Conservation (phyloP, 2,329 filamentous ascomycete species). For the Venturia asperata region DNA sequence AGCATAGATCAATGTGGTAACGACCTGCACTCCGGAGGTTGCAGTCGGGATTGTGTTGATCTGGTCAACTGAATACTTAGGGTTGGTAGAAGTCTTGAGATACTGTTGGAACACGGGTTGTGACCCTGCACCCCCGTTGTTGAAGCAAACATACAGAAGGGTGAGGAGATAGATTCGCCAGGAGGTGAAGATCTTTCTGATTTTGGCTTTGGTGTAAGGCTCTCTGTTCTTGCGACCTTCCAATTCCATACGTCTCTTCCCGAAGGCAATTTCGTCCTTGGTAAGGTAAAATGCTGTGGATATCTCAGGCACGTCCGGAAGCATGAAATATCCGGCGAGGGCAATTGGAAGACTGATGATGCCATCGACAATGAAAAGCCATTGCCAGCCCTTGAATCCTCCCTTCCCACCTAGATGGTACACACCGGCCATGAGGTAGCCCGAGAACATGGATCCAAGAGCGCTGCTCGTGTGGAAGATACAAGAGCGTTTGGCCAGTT, state of each 20-base stretch:
- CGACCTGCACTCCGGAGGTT: slow-evolving; percentile 47
- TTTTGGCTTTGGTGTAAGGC: slow-evolving; percentile 45
- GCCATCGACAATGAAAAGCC: slow-evolving; percentile 48
- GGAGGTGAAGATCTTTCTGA: slow-evolving; percentile 53
- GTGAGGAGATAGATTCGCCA: slow-evolving; percentile 59
- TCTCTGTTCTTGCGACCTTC: slow-evolving; percentile 41
- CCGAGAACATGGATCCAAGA: slow-evolving; percentile 42
- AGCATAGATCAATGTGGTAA: slow-evolving; percentile 56
- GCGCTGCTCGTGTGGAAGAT: slow-evolving; percentile 46
- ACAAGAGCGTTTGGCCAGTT: slow-evolving; percentile 46
- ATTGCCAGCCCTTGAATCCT: slow-evolving; percentile 50
- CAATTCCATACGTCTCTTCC: slow-evolving; percentile 44
- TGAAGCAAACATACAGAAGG: slow-evolving; percentile 55
- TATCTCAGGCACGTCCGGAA: slow-evolving; percentile 47
- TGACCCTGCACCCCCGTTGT: slow-evolving; percentile 47
- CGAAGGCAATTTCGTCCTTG: slow-evolving; percentile 39
- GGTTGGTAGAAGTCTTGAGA: slow-evolving; percentile 36
- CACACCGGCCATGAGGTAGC: slow-evolving; percentile 49
- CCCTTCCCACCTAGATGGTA: slow-evolving; percentile 43
- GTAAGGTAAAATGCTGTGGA: slow-evolving; percentile 44
- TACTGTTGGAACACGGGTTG: slow-evolving; percentile 52
- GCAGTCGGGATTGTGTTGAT: slow-evolving; percentile 51
- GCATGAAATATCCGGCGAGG: slow-evolving; percentile 41
- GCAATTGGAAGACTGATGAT: slow-evolving; percentile 49
- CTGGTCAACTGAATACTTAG: slow-evolving; percentile 43